These are phyloP conservation scores for Chloranthus sessilifolius DNA, from an alignment of 164 flowering plant species.

Conservation along the genomic window DNA sequence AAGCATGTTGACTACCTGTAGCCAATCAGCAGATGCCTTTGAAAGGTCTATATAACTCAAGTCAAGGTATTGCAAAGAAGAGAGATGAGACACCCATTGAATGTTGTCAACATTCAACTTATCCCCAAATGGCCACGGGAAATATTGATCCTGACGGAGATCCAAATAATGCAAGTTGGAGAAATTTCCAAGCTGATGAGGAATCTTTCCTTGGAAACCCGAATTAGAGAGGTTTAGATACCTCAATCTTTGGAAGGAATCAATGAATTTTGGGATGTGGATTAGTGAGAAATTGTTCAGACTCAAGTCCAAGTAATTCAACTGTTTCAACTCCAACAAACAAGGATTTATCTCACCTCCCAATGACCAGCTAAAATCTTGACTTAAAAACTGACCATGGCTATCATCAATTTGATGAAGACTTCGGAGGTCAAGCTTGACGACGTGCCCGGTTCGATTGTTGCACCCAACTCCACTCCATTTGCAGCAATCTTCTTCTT, in stretches of 20 bases:
- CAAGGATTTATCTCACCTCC: neutral
- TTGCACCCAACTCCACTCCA: no score
- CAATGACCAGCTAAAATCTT: neutral
- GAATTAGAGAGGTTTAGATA: conserved; percentile 5
- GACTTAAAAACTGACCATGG: no score
- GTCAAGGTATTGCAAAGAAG: neutral
- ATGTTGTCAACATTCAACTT: neutral
- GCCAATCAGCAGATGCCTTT: conserved; percentile 1
- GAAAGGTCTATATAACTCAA: conserved; percentile 1
- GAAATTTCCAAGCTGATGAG: conserved; percentile 9
- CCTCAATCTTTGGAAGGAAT: neutral
- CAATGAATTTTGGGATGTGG: conserved; percentile 7
- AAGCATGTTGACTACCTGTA: neutral
- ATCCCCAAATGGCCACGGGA: neutral
- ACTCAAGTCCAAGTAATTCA: conserved; percentile 8
- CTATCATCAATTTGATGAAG: no score
- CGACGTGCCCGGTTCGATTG: no score
- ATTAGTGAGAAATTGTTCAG: neutral
- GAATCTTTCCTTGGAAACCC: neutral
- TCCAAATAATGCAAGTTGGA: neutral
- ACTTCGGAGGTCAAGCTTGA: no score
- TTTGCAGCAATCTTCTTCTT: no score
- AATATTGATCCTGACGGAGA: neutral
- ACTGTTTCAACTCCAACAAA: conserved; percentile 3
- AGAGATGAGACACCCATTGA: neutral